Evolutionary conservation across 2,329 filamentous ascomycete species (phyloP).

Genomic region (Paracoccidioides brasiliensis): DNA sequence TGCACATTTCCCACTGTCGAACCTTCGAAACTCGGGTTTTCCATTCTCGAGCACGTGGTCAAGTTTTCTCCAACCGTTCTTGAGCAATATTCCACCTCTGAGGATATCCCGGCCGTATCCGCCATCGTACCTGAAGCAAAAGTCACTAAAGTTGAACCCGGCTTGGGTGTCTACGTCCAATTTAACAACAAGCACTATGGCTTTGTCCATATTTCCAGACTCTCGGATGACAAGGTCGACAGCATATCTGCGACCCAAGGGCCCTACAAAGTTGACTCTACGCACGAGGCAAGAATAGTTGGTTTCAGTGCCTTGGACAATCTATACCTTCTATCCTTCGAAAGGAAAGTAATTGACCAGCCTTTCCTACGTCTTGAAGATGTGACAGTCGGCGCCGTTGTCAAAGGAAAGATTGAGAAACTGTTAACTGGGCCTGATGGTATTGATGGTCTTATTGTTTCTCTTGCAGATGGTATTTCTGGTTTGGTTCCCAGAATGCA

Average conservation of each 20-base stretch:
- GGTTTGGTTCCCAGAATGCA: conserved; percentile 84
- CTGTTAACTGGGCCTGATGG: conserved; percentile 67
- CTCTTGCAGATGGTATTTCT: conserved; percentile 71
- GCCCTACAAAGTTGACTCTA: conserved; percentile 62
- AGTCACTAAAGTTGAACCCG: conserved; percentile 65
- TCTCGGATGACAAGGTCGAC: conserved; percentile 84
- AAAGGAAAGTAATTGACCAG: conserved; percentile 71
- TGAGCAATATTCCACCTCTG: conserved; percentile 23
- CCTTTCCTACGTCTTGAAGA: conserved; percentile 87
- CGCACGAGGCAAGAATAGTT: conserved; percentile 68
- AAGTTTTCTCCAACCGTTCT: conserved; percentile 38
- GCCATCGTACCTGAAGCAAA: conserved; percentile 64
- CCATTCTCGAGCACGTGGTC: conserved; percentile 71
- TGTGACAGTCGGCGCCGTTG: conserved; percentile 63
- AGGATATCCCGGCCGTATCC: conserved; percentile 42
- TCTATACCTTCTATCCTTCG: conserved; percentile 70
- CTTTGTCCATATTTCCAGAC: conserved; percentile 87
- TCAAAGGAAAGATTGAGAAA: conserved; percentile 75
- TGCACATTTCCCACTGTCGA: conserved; percentile 74
- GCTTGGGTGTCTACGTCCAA: conserved; percentile 69
- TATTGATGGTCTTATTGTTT: conserved; percentile 67
- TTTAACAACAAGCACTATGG: conserved; percentile 53
- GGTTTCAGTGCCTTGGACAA: conserved; percentile 82
- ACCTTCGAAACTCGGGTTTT: conserved; percentile 73
- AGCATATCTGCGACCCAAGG: conserved; percentile 63